Percentiles rank a stretch among this genome's conserved stretches.
Conservation (phyloP, 2,329 filamentous ascomycete species). For the Aspergillus proliferans region DNA sequence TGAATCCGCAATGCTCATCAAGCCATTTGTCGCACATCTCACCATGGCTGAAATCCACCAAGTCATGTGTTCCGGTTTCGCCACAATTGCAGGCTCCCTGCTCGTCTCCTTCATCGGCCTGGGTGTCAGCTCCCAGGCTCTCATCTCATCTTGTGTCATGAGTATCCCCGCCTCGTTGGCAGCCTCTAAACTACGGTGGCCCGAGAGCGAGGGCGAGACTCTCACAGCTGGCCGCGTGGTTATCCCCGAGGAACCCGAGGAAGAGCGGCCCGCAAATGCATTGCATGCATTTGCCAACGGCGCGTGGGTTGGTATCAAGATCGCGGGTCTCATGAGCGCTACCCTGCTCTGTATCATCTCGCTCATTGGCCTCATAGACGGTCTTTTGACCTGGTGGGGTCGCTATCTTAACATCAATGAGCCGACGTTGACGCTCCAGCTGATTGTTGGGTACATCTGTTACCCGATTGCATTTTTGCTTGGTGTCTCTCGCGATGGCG, state of each 20-base stretch:
- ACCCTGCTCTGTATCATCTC: conserved; percentile 80
- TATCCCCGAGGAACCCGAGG: conserved; percentile 72
- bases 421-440: conserved; percentile 64
- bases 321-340: conserved; percentile 73
- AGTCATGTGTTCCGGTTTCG: conserved; percentile 86
- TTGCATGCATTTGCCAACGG: conserved; percentile 82
- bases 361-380: conserved; percentile 66
- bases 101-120: conserved; percentile 79
- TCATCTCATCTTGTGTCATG: conserved; percentile 93
- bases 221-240: conserved; percentile 75
- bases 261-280: conserved; percentile 65
- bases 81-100: conserved; percentile 84
- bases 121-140: conserved; percentile 74
- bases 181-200: conserved; percentile 82
- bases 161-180: conserved; percentile 86
- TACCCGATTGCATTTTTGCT: conserved; percentile 77
- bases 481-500: conserved; percentile 61
- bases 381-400: conserved; percentile 77
- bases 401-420: conserved; percentile 67
- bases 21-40: conserved; percentile 76
- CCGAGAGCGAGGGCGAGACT: conserved; percentile 72
- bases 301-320: conserved; percentile 79
- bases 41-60: conserved; percentile 86
- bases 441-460: conserved; percentile 70
- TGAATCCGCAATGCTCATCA: conserved; percentile 87